phyloP scores from a whole-genome alignment of 163 green algal species.

The Chloroidium sp. region DNA sequence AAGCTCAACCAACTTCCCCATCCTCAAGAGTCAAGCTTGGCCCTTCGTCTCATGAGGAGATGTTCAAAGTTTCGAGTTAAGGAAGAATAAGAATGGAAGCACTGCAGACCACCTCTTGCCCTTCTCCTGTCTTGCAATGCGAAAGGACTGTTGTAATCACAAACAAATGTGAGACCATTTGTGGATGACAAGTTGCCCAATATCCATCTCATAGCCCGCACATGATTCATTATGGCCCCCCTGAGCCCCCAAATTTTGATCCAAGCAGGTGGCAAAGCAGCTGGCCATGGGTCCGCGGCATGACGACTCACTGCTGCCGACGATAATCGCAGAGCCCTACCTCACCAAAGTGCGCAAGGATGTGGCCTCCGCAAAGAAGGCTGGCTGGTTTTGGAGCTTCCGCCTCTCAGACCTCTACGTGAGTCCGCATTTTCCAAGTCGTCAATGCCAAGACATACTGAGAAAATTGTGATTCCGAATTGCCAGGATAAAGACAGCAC shows the following conservation, averaged over 20 bases:
- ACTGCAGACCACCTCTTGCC: too few species aligned
- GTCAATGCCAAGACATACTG: neutral
- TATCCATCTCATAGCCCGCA: too few species aligned
- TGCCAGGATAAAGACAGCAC: neutral
- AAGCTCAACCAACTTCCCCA: too few species aligned
- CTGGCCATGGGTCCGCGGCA: constrained; percentile 20
- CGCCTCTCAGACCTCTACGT: constrained; percentile 12
- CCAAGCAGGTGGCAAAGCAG: constrained; percentile 20
- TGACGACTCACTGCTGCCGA: neutral
- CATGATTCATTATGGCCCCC: too few species aligned
- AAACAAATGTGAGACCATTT: neutral
- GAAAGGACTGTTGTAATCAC: too few species aligned
- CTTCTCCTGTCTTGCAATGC: too few species aligned
- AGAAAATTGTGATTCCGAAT: neutral
- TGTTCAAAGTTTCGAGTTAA: too few species aligned
- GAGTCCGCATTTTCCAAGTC: neutral
- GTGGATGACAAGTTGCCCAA: neutral
- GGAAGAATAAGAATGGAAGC: too few species aligned
- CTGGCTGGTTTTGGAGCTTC: constrained; percentile 32
- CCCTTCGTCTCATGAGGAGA: too few species aligned
- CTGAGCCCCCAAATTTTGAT: too few species aligned
- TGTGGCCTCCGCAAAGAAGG: constrained; percentile 10
- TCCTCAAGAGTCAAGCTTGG: too few species aligned
- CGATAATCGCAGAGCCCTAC: constrained; percentile 17
- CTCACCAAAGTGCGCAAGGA: constrained; percentile 17